Evolutionary conservation across 495 filamentous ascomycete genomes (phyloP).

Genomic region (Friedmanniomyces endolithicus): DNA sequence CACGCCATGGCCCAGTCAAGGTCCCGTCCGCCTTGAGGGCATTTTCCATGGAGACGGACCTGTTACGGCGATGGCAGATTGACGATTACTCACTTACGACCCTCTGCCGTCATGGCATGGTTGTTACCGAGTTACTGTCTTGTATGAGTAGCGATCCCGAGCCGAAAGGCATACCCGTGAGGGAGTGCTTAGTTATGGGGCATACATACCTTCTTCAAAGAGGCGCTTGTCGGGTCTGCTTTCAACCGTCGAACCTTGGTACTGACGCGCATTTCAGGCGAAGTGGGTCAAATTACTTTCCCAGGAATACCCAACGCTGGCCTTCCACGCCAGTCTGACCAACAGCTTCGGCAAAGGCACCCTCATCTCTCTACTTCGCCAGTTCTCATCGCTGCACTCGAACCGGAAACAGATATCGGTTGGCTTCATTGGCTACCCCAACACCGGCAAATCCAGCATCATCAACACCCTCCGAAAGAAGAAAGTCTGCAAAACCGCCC

Average conservation of each 20-base stretch:
- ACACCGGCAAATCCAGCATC: slow-evolving; percentile 32
- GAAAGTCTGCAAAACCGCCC: slow-evolving; percentile 87
- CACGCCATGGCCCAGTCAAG: slow-evolving; percentile 63
- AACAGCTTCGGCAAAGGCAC: slow-evolving; percentile 51
- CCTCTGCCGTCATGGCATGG: slow-evolving; percentile 69
- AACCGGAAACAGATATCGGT: slow-evolving; percentile 64
- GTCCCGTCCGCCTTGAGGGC: slow-evolving; percentile 48
- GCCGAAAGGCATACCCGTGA: slow-evolving; percentile 41
- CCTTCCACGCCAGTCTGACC: slow-evolving; percentile 83
- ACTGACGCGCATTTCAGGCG: slow-evolving; percentile 44
- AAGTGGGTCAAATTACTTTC: slow-evolving; percentile 70
- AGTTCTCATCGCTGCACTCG: slow-evolving; percentile 84
- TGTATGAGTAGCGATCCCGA: slow-evolving; percentile 77
- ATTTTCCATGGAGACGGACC: slow-evolving; percentile 55
- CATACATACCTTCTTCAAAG: slow-evolving; percentile 54
- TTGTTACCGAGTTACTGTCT: slow-evolving; percentile 35
- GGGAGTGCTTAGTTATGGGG: slow-evolving; percentile 96
- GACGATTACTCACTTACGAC: slow-evolving; percentile 27
- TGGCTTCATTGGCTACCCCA: slow-evolving; percentile 35
- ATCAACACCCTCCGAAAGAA: slow-evolving; percentile 54
- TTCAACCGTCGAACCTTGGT: slow-evolving; percentile 13
- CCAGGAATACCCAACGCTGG: slow-evolving; percentile 81
- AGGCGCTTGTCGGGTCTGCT: not conserved
- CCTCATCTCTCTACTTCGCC: slow-evolving; percentile 40
- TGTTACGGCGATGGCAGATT: slow-evolving; percentile 99